These are phyloP conservation scores for Heliamphora exappendiculata DNA, from an alignment of 148 eudicot genomes.

Conservation along the genomic window DNA sequence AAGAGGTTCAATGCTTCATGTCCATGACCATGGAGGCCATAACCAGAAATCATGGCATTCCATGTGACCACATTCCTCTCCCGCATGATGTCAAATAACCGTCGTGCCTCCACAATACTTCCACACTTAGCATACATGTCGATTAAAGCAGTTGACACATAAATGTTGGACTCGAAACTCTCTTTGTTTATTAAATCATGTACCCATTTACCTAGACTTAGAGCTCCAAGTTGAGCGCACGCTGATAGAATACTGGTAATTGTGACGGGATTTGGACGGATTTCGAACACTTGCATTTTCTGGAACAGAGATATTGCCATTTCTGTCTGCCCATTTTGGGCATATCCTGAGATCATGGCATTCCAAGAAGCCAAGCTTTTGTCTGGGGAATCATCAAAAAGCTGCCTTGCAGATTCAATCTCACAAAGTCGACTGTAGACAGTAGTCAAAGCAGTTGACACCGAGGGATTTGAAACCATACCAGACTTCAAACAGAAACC, in stretches of 20 bases:
- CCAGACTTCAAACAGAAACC: conserved; percentile 48
- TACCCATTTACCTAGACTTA: conserved; percentile 69
- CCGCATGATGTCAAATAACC: conserved; percentile 40
- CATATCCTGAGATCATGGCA: conserved; percentile 83
- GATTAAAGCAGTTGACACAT: conserved; percentile 57
- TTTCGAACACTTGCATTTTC: conserved; percentile 50
- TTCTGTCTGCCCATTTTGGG: conserved; percentile 64
- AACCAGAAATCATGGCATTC: conserved; percentile 80
- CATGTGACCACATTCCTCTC: conserved; percentile 69
- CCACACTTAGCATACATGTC: conserved; percentile 87
- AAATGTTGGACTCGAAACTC: conserved; percentile 41
- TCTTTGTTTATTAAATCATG: conserved; percentile 49
- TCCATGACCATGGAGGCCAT: conserved; percentile 75
- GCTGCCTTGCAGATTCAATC: conserved; percentile 49
- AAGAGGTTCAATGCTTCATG: conserved; percentile 46
- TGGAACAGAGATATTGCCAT: conserved; percentile 59
- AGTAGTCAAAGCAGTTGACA: conserved; percentile 67
- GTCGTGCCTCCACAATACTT: conserved; percentile 42
- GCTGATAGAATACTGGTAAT: conserved; percentile 70
- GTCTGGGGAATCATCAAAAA: conserved; percentile 57
- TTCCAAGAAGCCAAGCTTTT: conserved; percentile 75
- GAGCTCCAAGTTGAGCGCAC: conserved; percentile 75
- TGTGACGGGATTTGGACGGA: conserved; percentile 64
- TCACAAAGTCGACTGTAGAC: conserved; percentile 64
- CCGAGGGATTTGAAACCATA: conserved; percentile 37